These are phyloP conservation scores for Chaetomium sp. DNA, from an alignment of 2,329 filamentous ascomycete species.

Conservation along the genomic window DNA sequence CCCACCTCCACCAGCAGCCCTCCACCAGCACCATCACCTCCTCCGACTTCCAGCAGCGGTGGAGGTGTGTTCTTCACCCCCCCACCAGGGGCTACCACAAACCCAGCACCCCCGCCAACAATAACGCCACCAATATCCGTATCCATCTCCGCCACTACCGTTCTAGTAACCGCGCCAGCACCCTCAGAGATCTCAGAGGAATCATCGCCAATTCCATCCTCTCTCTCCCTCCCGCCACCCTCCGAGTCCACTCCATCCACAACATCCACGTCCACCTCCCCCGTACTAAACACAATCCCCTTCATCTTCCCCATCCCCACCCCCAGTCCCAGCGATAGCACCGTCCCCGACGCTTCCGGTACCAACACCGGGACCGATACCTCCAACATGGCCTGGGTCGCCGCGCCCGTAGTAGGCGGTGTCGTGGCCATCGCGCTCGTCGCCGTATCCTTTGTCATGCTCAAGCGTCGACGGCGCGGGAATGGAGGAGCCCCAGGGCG, in stretches of 20 bases:
- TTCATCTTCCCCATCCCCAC: slow-evolving; percentile 9
- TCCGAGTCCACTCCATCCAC: too few species aligned
- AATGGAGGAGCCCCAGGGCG: too few species aligned
- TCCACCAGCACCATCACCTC: background rate
- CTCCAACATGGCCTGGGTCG: slow-evolving; percentile 28
- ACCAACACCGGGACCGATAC: background rate
- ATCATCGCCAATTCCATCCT: too few species aligned
- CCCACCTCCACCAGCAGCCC: background rate
- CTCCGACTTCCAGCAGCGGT: background rate
- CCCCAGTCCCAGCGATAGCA: background rate
- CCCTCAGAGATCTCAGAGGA: too few species aligned
- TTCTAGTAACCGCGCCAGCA: background rate
- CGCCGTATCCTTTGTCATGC: slow-evolving; percentile 28
- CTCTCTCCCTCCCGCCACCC: too few species aligned
- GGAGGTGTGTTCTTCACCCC: slow-evolving; percentile 21
- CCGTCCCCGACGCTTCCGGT: background rate
- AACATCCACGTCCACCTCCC: background rate
- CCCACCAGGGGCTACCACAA: slow-evolving; percentile 11
- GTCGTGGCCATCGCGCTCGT: slow-evolving; percentile 29
- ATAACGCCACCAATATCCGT: background rate
- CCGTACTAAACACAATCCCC: background rate
- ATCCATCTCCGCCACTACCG: background rate
- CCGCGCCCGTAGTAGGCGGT: slow-evolving; percentile 30
- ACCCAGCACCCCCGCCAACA: background rate
- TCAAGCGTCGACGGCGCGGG: slow-evolving; percentile 25